These are phyloP conservation scores for Trichophyton verrucosum DNA, from an alignment of 2,329 filamentous ascomycete species.

Conservation along the genomic window DNA sequence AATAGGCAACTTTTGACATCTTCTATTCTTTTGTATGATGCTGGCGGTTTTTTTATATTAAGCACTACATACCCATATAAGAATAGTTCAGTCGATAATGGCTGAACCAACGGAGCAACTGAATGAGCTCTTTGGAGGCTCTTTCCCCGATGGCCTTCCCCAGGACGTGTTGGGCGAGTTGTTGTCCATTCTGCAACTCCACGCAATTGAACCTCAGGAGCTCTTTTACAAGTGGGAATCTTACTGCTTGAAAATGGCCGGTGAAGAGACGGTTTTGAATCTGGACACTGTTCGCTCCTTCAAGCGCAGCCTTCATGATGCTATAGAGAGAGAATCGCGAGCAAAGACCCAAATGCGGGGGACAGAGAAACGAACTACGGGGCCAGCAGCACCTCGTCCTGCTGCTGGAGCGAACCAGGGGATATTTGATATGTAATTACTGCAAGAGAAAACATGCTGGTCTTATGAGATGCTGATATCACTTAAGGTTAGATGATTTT, in stretches of 20 bases:
- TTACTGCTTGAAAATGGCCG: constrained; percentile 88
- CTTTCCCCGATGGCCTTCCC: constrained; percentile 48
- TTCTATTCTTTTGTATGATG: background rate
- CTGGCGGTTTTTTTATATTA: background rate
- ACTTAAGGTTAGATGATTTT: constrained; percentile 50
- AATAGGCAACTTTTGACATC: background rate
- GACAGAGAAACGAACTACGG: constrained; percentile 50
- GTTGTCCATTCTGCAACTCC: constrained; percentile 71
- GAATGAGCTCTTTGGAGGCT: constrained; percentile 47
- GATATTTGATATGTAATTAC: constrained; percentile 64
- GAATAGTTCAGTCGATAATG: constrained; percentile 6
- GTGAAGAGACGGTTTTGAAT: constrained; percentile 59
- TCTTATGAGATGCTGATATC: background rate
- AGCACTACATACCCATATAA: background rate
- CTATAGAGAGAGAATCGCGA: constrained; percentile 63
- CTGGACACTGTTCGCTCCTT: constrained; percentile 62
- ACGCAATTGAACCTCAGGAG: constrained; percentile 70
- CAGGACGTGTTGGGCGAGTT: constrained; percentile 70
- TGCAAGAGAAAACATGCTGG: background rate
- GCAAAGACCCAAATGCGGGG: constrained; percentile 52
- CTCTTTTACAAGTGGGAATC: constrained; percentile 98
- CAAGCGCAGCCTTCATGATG: constrained; percentile 77
- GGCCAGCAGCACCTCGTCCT: constrained; percentile 47
- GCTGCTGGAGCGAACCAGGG: constrained; percentile 43
- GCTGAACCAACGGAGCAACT: constrained; percentile 30